Evolutionary conservation across 768 basidiomycete species (phyloP).

Genomic region (Mrakia frigida): DNA sequence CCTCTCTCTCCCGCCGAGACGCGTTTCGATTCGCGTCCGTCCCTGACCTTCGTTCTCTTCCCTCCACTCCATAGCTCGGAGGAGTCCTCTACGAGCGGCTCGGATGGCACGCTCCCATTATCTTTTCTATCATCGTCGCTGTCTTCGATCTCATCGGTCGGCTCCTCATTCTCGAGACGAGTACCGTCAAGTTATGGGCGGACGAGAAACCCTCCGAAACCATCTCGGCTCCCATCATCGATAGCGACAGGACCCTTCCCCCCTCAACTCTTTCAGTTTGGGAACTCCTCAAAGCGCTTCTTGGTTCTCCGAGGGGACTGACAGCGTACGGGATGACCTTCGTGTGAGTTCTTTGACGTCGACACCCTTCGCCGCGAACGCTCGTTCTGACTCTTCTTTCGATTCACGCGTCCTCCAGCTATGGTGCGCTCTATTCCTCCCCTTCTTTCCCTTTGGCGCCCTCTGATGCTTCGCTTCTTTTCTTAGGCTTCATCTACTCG

Average conservation of each 20-base stretch:
- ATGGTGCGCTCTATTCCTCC: not conserved
- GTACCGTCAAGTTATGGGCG: slow-evolving; percentile 29
- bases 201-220: not conserved
- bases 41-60: not conserved
- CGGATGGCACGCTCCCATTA: slow-evolving; percentile 41
- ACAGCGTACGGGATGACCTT: not conserved
- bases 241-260: not conserved
- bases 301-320: not conserved
- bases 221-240: too few relatives aligned
- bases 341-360: not conserved
- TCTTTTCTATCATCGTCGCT: slow-evolving; percentile 39
- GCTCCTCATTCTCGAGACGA: slow-evolving; percentile 39
- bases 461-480: not conserved
- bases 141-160: slow-evolving; percentile 38
- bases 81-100: slow-evolving; percentile 38
- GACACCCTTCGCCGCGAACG: not conserved
- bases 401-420: not conserved
- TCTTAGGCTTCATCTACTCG: slow-evolving; percentile 12
- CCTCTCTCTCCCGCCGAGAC: too few relatives aligned
- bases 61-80: slow-evolving; percentile 36
- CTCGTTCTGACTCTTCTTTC: not conserved
- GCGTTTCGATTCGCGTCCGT: not conserved
- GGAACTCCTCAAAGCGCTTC: not conserved
- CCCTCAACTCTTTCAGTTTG: not conserved
- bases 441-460: too few relatives aligned